These are phyloP conservation scores for Circinella minor DNA, from an alignment of 371 early-diverging fungal genomes.

Conservation along the genomic window DNA sequence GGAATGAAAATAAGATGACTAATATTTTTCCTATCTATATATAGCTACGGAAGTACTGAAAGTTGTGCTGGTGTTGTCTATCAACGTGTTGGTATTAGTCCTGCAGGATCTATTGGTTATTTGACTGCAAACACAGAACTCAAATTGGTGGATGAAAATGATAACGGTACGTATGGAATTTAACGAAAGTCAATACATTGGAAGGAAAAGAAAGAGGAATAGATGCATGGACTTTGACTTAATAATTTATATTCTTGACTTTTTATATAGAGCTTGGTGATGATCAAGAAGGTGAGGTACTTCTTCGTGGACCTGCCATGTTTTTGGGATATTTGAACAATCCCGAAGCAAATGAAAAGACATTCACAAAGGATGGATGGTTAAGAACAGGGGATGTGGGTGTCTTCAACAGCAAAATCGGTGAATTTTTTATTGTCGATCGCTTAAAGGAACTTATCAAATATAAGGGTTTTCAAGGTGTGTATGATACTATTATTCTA, in stretches of 20 bases:
- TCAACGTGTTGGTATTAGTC: constrained; percentile 26
- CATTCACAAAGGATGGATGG: constrained; percentile 75
- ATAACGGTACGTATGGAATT: constrained; percentile 36
- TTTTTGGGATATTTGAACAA: constrained; percentile 80
- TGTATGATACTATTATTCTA: too few species aligned
- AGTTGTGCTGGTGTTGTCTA: constrained; percentile 58
- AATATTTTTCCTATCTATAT: neutral
- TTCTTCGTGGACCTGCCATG: constrained; percentile 82
- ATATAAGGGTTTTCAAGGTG: constrained; percentile 74
- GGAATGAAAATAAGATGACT: constrained; percentile 52
- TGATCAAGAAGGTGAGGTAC: constrained; percentile 72
- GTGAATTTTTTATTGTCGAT: constrained; percentile 70
- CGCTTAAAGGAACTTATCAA: constrained; percentile 81
- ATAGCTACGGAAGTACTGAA: constrained; percentile 76
- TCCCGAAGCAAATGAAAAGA: constrained; percentile 68
- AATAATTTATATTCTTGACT: too few species aligned
- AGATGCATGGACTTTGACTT: too few species aligned
- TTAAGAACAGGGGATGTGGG: constrained; percentile 89
- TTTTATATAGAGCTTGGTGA: constrained; percentile 51
- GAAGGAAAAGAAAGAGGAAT: neutral
- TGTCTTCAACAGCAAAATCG: constrained; percentile 52
- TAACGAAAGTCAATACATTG: too few species aligned
- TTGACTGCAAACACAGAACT: constrained; percentile 73
- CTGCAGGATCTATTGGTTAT: constrained; percentile 69
- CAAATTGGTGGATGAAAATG: constrained; percentile 66